Evolutionary conservation across 202 grass and related monocot genomes (phyloP), one percentile per base, ranked within the genome.

Genomic region (Sporobolus alterniflorus): DNA sequence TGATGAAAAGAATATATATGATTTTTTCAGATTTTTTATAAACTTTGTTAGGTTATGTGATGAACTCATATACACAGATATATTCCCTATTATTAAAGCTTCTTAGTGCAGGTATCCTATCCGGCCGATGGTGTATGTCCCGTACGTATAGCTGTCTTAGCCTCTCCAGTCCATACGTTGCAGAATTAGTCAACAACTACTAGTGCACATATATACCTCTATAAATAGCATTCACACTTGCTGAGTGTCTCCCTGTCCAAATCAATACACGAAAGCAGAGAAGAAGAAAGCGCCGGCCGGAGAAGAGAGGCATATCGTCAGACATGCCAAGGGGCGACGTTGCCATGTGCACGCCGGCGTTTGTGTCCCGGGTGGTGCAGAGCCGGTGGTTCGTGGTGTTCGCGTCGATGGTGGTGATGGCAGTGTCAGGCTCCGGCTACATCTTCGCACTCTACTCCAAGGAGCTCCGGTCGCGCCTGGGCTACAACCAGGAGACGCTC

Each of bases 401-500:
- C 87, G 96, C 96, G 17, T 98, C 90, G 8, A 86, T 91, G 29
- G 73, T 98, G 11, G 90, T 98, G 69, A 93, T 98, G 92, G 65
- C 96, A 2, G 87, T 89, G 11, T 80, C 96, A 2, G 92, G 96
- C 0, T 88, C 89, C 4, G 93, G 89, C 13, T 98, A 95, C 88
- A 98, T 95, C 74, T 98, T 98, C 69, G 79, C 83, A 32, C 90
- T 93, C 24, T 95, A 98, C 83, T 98, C 96, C 18, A 90, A 87
- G 75, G 96, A 90, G 65, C 82, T 98, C 57, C 92, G 94, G 57
- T 68, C 89, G 5, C 40, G 80, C 44, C 87, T 98, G 26, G 90
- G 90, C 0, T 98, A 98, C 92, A 89, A 98, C 90, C 96, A 98
- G 80, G 79, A 91, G 69, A 95, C 92, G 7, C 92, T 98, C 15